Percentiles rank a stretch among this genome's conserved stretches.
Evolutionary conservation across 371 early-diverging fungal genomes (phyloP).

Genomic region (Mortierella sp.): DNA sequence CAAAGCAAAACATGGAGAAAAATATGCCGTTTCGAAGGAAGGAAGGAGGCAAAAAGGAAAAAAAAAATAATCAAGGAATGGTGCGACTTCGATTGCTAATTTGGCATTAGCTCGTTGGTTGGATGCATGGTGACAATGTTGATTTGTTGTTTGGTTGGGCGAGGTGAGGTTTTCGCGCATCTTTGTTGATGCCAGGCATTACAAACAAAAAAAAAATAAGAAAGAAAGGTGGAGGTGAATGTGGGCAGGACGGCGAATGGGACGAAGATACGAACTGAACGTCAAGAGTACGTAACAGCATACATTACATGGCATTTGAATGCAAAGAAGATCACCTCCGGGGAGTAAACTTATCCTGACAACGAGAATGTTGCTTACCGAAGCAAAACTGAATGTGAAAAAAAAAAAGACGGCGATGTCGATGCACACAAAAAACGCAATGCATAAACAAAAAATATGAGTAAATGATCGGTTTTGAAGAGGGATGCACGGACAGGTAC

Average conservation of each 20-base stretch:
- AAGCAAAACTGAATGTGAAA: not conserved
- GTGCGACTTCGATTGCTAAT: not conserved
- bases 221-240: not conserved
- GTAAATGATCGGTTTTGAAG: not conserved
- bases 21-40: slow-evolving; percentile 4
- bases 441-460: not conserved
- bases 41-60: not conserved
- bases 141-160: not conserved
- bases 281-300: not conserved
- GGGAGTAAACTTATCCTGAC: not conserved
- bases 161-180: not conserved
- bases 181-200: not conserved
- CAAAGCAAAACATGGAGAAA: not conserved
- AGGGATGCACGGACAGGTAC: not conserved
- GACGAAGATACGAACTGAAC: not conserved
- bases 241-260: too few relatives aligned
- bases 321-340: not conserved
- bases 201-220: not conserved
- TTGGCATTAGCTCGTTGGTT: not conserved
- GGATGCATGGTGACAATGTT: not conserved
- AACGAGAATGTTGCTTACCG: not conserved
- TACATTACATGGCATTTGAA: not conserved
- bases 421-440: not conserved
- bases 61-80: not conserved
- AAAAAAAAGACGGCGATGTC: not conserved